Evolutionary conservation across 2,329 filamentous ascomycete species (phyloP), one percentile per base, ranked within the genome.

Genomic region (Diaporthe australafricana): DNA sequence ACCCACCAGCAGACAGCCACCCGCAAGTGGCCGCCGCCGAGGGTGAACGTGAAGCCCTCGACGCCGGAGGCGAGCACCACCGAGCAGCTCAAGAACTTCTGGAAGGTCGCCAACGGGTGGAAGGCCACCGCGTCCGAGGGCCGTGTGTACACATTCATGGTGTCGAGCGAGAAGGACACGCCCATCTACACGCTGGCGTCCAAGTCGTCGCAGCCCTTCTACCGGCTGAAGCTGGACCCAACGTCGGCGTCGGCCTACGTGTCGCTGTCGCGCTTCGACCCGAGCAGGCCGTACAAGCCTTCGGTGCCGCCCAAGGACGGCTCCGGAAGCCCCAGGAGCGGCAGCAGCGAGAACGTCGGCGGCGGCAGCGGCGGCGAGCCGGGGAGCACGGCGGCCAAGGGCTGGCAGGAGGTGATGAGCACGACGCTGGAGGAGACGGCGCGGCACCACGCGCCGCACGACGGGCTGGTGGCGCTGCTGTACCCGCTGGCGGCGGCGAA

Each of bases 41-140:
- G 81, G 56, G 53, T 67, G 42, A 78, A 77, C 5, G 79, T 83
- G 7, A 82, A 86, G 0, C 84, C 87, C 0, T 74, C 81, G 1
- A 83, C 86, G 22, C 81, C 84, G 1, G 70, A 70, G 52, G 84
- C 88, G 5, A 88, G 85, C 77, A 87, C 88, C 0, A 90, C 87
- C 1, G 88, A 91, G 55, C 87, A 93, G 74, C 86, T 93, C 45
- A 88, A 88, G 75, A 86, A 86, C 65, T 85, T 92, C 11, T 94
- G 92, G 92, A 89, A 92, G 76, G 90, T 90, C 0, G 85, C 89
- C 72, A 93, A 93, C 78, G 92, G 92, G 16, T 93, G 90, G 90
- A 86, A 89, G 77, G 91, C 91, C 2, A 87, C 90, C 0, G 79
- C 84, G 1, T 85, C 86, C 3, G 89, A 92, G 77, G 89, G 89